phyloP scores from a whole-genome alignment of 2,329 filamentous ascomycete species.

The Cladobotryum protrusum region DNA sequence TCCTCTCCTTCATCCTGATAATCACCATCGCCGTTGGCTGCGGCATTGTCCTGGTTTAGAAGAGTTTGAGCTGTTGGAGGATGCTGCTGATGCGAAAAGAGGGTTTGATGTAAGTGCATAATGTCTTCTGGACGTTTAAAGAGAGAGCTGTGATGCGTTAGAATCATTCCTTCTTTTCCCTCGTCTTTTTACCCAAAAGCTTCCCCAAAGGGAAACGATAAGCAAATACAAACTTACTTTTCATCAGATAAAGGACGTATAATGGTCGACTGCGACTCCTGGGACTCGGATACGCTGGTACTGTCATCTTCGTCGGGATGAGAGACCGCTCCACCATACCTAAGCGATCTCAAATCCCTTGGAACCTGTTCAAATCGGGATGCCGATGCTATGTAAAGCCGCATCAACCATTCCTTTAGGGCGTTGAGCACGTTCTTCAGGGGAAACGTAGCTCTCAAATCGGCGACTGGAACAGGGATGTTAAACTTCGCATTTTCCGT shows the following conservation, averaged over 20 bases:
- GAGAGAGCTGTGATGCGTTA: too few relatives aligned
- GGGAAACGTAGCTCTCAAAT: constrained; percentile 4
- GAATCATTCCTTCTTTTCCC: too few relatives aligned
- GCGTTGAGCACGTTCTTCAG: background rate
- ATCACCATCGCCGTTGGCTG: background rate
- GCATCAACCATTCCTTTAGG: constrained; percentile 5
- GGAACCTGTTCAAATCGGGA: background rate
- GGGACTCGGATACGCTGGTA: background rate
- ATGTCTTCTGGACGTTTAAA: too few relatives aligned
- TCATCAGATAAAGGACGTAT: background rate
- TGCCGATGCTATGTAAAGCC: background rate
- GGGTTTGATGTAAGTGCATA: background rate
- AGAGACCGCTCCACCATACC: background rate
- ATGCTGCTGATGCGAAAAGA: background rate
- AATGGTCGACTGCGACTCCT: background rate
- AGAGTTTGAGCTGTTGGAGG: background rate
- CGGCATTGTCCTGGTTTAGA: background rate
- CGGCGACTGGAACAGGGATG: background rate
- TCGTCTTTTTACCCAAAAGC: background rate
- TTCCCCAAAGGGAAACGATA: background rate
- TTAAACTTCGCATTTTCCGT: background rate
- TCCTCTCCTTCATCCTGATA: background rate
- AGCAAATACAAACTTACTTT: background rate
- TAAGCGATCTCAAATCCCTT: background rate
- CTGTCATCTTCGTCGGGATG: background rate